Evolutionary conservation across 257 asterid species (phyloP), one percentile per base, ranked within the genome.

Genomic region (Forsythia suspensa): DNA sequence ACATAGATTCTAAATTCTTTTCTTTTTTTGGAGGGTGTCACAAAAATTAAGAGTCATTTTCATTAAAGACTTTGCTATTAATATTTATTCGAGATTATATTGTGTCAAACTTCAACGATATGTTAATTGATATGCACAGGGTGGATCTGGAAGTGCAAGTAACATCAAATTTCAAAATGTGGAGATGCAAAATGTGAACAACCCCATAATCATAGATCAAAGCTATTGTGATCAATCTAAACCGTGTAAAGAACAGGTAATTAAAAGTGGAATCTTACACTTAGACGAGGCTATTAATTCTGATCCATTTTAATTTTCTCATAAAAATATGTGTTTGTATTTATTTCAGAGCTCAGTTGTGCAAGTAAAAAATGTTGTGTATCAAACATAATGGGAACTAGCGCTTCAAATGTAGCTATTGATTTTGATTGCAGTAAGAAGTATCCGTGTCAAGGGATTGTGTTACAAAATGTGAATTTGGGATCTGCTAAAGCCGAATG

Each of bases 91-190:
- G 51, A 43, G 10, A 43, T 43, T 7, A 6, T 29, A 29, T 29
- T 29, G 34, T 29, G 1, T 29, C 34, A 29, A 29, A 29, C 34
- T 29, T 43, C 4, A 43, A 43, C 12, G 12, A 12, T 43, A 4
- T 7, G 51, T 43, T 43, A 43, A 43, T 6, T 43, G 51, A 57
- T 12, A 61, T 24, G 15, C 7, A 24, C 86, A 94, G 96, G 98
- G 98, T 18, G 98, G 97, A 63, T 90, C 92, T 15, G 98, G 98
- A 73, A 90, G 86, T 80, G 97, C 92, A 78, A 91, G 82, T 83
- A 92, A 90, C 86, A 92, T 94, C 68, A 89, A 77, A 61, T 94
- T 94, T 80, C 89, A 81, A 70, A 90, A 92, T 44, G 72, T 94
- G 43, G 81, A 82, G 67, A 91, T 92, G 97, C 51, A 84, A 8